phyloP scores from a whole-genome alignment of 176 grass and related monocot species.

The Bolboschoenus planiculmis region DNA sequence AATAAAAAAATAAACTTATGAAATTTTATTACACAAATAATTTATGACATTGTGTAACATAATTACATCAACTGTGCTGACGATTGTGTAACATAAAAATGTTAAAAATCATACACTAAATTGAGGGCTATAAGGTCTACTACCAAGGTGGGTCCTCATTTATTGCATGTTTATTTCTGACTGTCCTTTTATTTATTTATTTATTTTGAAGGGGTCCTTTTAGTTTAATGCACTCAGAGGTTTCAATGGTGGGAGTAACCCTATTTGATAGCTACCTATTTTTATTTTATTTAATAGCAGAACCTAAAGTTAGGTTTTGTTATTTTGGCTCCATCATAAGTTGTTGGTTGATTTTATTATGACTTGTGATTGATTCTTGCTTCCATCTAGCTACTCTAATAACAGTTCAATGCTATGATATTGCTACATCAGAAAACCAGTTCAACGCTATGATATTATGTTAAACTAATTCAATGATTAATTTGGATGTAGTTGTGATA shows the following conservation, averaged over 20 bases:
- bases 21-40: too few species aligned
- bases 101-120: not conserved
- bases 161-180: not conserved
- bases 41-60: too few species aligned
- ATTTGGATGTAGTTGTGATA: too few species aligned
- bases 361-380: too few species aligned
- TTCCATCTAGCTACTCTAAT: too few species aligned
- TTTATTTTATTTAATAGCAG: not conserved
- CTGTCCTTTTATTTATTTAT: not conserved
- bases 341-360: constrained; percentile 18
- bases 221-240: constrained; percentile 8
- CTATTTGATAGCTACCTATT: not conserved
- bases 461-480: too few species aligned
- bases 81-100: not conserved
- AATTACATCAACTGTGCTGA: not conserved
- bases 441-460: too few species aligned
- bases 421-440: too few species aligned
- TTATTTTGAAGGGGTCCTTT: too few species aligned
- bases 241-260: not conserved
- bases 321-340: constrained; percentile 10
- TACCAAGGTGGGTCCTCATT: not conserved
- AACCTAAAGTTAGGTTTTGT: constrained; percentile 14
- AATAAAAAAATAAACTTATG: too few species aligned
- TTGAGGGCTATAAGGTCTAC: not conserved
- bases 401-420: too few species aligned